A percentile compares a stretch with the other conserved stretches of the same genome.
These are phyloP conservation scores for Penicillium nordicum DNA, from an alignment of 2,329 filamentous ascomycete species.

Conservation along the genomic window DNA sequence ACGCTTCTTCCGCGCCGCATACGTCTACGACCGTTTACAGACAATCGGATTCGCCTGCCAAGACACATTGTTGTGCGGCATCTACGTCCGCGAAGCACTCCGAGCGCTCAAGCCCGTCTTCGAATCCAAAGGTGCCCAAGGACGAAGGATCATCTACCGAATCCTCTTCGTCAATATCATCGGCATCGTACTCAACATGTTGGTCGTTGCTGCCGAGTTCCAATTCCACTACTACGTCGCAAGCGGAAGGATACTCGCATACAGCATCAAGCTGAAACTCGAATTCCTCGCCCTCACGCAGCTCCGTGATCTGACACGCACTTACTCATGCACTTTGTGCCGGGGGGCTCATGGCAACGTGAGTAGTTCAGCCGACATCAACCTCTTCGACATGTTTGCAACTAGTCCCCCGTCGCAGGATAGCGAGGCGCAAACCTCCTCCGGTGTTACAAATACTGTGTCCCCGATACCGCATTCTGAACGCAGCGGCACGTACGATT, in stretches of 20 bases:
- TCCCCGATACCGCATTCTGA: neutral
- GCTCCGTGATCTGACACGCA: constrained; percentile 31
- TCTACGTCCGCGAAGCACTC: constrained; percentile 51
- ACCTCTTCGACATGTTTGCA: constrained; percentile 14
- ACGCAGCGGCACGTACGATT: constrained; percentile 11
- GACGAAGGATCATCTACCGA: constrained; percentile 41
- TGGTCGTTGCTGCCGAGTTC: constrained; percentile 35
- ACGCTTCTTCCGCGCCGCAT: neutral
- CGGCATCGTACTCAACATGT: constrained; percentile 39
- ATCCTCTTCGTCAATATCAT: constrained; percentile 45
- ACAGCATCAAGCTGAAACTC: constrained; percentile 46
- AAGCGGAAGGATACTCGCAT: constrained; percentile 38
- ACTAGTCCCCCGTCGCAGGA: neutral
- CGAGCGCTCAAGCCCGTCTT: constrained; percentile 40
- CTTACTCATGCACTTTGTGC: constrained; percentile 11
- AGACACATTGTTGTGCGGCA: constrained; percentile 49
- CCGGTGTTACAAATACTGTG: neutral
- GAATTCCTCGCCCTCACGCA: constrained; percentile 44
- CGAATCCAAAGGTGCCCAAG: constrained; percentile 36
- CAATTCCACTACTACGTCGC: constrained; percentile 36
- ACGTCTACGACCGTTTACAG: constrained; percentile 49
- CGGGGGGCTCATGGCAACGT: neutral
- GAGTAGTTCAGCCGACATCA: constrained; percentile 11
- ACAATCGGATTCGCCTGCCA: constrained; percentile 51
- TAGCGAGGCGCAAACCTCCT: neutral